phyloP scores from a whole-genome alignment of 2,329 filamentous ascomycete species.

The Ampelomyces quisqualis region DNA sequence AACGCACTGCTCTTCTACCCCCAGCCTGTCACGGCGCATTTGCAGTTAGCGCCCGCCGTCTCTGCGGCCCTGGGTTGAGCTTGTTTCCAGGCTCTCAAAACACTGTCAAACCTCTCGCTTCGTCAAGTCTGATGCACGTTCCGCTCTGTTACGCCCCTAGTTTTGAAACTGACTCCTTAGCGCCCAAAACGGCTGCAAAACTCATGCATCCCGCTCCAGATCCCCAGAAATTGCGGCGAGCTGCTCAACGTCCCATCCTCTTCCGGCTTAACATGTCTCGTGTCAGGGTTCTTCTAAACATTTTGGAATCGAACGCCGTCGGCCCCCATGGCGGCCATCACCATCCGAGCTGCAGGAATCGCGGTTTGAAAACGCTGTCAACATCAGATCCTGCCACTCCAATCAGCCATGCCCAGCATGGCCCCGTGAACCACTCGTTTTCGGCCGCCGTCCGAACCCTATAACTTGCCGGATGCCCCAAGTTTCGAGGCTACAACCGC shows the following conservation, averaged over 20 bases:
- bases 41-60: constrained; percentile 41
- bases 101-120: constrained; percentile 44
- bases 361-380: constrained; percentile 47
- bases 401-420: constrained; percentile 40
- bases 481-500: constrained; percentile 43
- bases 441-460: constrained; percentile 33
- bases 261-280: constrained; percentile 43
- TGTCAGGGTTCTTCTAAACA: constrained; percentile 43
- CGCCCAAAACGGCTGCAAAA: constrained; percentile 27
- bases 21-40: constrained; percentile 32
- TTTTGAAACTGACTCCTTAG: constrained; percentile 45
- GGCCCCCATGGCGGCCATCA: constrained; percentile 40
- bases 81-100: constrained; percentile 42
- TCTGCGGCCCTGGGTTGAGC: constrained; percentile 31
- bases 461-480: constrained; percentile 41
- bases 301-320: constrained; percentile 33
- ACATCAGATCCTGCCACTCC: constrained; percentile 44
- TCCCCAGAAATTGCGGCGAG: constrained; percentile 23
- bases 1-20: constrained; percentile 33
- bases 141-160: constrained; percentile 38
- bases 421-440: constrained; percentile 32
- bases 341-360: constrained; percentile 38
- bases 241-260: constrained; percentile 32
- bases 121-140: constrained; percentile 39
- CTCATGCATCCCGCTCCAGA: constrained; percentile 34